Evolutionary conservation across 2,329 filamentous ascomycete genomes (phyloP).

Genomic region (Trichoderma sp.): DNA sequence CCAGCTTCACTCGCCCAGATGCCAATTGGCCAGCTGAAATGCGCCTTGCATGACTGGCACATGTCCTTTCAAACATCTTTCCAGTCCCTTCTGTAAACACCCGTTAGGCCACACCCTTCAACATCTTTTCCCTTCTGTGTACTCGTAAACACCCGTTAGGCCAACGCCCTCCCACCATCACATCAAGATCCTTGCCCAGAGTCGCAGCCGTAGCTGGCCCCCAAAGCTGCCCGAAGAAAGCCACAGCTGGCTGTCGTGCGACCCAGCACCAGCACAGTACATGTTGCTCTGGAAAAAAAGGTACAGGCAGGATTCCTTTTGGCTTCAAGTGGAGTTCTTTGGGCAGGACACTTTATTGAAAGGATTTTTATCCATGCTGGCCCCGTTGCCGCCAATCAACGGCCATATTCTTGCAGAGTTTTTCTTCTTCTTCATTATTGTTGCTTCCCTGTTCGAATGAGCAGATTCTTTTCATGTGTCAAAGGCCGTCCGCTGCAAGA

Average conservation of each 20-base stretch:
- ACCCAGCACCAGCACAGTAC: background rate
- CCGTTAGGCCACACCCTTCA: background rate
- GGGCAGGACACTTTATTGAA: background rate
- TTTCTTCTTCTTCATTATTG: background rate
- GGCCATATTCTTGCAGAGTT: constrained; percentile 10
- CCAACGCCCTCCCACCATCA: background rate
- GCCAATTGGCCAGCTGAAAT: background rate
- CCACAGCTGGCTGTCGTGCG: background rate
- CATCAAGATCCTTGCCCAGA: background rate
- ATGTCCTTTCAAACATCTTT: background rate
- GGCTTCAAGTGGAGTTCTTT: background rate
- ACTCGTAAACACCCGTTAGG: background rate
- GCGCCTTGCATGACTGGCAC: constrained; percentile 1
- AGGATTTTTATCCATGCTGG: constrained; percentile 9
- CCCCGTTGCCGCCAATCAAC: constrained; percentile 14
- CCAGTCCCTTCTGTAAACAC: background rate
- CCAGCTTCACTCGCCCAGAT: background rate
- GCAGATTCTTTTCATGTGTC: background rate
- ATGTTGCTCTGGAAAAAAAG: background rate
- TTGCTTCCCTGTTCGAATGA: background rate
- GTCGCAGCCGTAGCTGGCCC: background rate
- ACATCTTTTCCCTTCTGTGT: background rate
- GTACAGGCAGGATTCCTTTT: background rate
- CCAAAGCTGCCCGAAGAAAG: background rate
- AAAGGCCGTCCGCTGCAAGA: background rate